These are phyloP conservation scores for Inga leiocalycina DNA, from an alignment of 306 rosid species.

Conservation along the genomic window DNA sequence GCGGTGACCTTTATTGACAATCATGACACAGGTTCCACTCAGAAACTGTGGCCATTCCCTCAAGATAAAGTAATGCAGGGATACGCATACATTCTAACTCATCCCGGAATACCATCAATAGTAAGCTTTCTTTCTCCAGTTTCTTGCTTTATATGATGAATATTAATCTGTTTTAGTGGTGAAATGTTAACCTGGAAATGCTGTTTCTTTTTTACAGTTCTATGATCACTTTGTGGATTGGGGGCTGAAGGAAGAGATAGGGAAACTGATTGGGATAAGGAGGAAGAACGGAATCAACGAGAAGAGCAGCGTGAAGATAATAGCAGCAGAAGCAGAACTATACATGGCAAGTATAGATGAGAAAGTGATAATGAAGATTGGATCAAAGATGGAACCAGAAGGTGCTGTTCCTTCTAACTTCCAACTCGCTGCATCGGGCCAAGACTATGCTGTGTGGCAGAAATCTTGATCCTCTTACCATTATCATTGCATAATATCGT, in stretches of 20 bases:
- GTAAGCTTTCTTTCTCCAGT: conserved; percentile 39
- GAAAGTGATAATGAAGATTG: conserved; percentile 71
- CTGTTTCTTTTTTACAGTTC: conserved; percentile 49
- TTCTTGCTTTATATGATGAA: not conserved
- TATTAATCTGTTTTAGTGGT: no score
- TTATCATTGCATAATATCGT: no score
- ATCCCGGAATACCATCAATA: conserved; percentile 74
- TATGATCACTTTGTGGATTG: conserved; percentile 75
- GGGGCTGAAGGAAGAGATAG: conserved; percentile 65
- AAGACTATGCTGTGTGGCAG: conserved; percentile 75
- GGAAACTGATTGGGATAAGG: conserved; percentile 52
- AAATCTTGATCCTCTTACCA: not conserved
- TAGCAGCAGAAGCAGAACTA: conserved; percentile 62
- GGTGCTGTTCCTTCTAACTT: conserved; percentile 59
- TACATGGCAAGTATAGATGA: conserved; percentile 63
- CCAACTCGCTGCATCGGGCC: conserved; percentile 54
- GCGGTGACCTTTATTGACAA: conserved; percentile 79
- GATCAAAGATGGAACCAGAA: conserved; percentile 59
- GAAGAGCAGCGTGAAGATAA: conserved; percentile 53
- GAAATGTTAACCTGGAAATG: not conserved
- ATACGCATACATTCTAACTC: conserved; percentile 77
- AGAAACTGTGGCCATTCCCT: conserved; percentile 65
- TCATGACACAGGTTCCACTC: conserved; percentile 81
- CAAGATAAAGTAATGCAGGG: conserved; percentile 71
- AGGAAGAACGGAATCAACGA: conserved; percentile 50